Base-by-base conservation (phyloP, 2,329 filamentous ascomycete species). In the Albifimbria verrucaria region DNA sequence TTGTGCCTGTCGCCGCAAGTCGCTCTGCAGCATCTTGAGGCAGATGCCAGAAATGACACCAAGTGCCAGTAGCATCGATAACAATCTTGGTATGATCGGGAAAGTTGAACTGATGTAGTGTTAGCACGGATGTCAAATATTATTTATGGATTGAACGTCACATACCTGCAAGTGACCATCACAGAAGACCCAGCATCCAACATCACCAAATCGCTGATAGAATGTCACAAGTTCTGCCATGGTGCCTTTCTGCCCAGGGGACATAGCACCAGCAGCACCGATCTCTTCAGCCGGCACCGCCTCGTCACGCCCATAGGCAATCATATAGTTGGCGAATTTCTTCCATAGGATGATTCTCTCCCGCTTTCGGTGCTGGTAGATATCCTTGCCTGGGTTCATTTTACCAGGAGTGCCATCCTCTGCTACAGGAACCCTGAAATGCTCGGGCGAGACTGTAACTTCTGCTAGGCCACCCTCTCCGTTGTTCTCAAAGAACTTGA, bases 61-160 rank as follows among this genome's bases (percentile, higher is more conserved):
- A 88, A 1, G 80, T 83, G n/a, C 88, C 89, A 25, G 87, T 82
- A 1, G 86, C 75, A 53, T 90, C 89, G 23, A 94, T 74, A 12
- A 93, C 87, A 51, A 94, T 82, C 72, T 94, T 94, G 54, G 90
- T 93, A 68, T 94, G 90, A 61, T 94, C 90, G 2, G 90, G 89
- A 68, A 94, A 94, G 72, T 94, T 93, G 72, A 93, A 89, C 82
- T 91, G 52, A 15, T n/a, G 28, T 21, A 36, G 23, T 54, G 59
- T 69, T 59, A 69, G 65, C 51, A 21, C 28, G 24, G 7, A n/a
- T n/a, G n/a, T n/a, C n/a, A n/a, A n/a, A n/a, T n/a, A n/a, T n/a
- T n/a, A n/a, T n/a, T n/a, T n/a, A n/a, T n/a, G n/a, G n/a, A n/a
- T n/a, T n/a, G n/a, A n/a, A n/a, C n/a, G n/a, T n/a, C n/a, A n/a